Evolutionary conservation across 148 eudicot species (phyloP), one percentile per base, ranked within the genome.

Genomic region (Fagopyrum tataricum): DNA sequence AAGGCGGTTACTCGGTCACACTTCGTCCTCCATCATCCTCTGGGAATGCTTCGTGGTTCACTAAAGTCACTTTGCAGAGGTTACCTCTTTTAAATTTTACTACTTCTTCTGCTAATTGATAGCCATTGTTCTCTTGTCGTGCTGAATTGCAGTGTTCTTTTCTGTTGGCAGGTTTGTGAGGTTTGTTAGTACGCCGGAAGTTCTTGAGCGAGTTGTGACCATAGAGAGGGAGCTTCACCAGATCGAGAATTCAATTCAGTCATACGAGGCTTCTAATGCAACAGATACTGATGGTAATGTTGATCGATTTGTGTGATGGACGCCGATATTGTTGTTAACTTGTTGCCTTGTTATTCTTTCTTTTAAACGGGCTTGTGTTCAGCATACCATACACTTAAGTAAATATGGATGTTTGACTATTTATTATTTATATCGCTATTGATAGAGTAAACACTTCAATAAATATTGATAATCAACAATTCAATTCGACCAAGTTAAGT

Each of bases 1-100:
- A 85, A 89, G 97, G 97, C 17, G 95, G 95, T 75, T 91, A 91
- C 64, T 91, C 97, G 0, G 70, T 91, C 52, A 89, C 87, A 21
- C 95, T 91, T 26, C 83, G 80, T 7, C 88, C 97, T 9, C 87
- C 97, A 0, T 72, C 87, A 1, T 48, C 79, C 44, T 43, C 82
- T 39, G 72, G 52, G 42, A 69, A 76, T 78, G 73, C 86, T 69
- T 71, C 82, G 42, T 91, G 97, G 97, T 91, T 91, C 55, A 89
- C 95, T 72, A 91, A 91, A 82, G 86, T 80, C 62, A 89, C 91
- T 73, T 74, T 91, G 14, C 88, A 85, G 42, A 88, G 97, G 97
- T 91, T 48, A 39, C 42, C 44, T 15, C 39, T 23, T 31, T 9
- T 39, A 4, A 41, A 61, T 64, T 31, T 37, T 64, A 39, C 44